Evolutionary conservation across 2,329 filamentous ascomycete species (phyloP), one percentile per base, ranked within the genome.

Genomic region (Penicillium sp.): DNA sequence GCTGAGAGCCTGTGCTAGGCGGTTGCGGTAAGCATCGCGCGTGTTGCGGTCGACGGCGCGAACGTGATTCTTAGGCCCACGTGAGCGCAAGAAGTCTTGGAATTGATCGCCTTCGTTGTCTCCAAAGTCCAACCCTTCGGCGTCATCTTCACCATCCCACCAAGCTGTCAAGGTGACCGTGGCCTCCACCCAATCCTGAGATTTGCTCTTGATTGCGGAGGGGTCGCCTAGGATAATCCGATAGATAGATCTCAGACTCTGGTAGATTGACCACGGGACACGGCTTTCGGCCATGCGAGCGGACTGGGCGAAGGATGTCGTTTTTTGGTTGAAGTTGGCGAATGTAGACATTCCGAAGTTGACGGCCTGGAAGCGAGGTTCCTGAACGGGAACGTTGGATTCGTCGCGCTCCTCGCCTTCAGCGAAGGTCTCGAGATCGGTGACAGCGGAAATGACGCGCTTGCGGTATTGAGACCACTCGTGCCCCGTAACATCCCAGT

Each of bases 131-230:
- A 64, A 1, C 77, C 75, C 13, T 79, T 77, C 38, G 16, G 9
- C 38, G 9, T 86, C 81, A 55, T 86, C 83, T n/a, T 84, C 83
- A 56, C 94, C 90, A 67, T 96, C 88, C 92, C 92, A 96, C 93
- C 93, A 97, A 5, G 89, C 87, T 31, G 92, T 87, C 46, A 97
- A 77, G 1, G 88, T 89, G 55, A 97, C 76, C 0, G 88, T 89
- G 0, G 91, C 92, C 76, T 97, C 93, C 48, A 93, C 86, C 93
- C 93, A 97, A 72, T 97, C 92, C 66, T 93, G 87, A 1, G 92
- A 85, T 42, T 86, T 84, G 44, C 86, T 83, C 56, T 95, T 78
- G 48, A 97, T 90, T 18, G 91, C 86, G 34, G 87, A 83, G 9
- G 85, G 81, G 59, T 88, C 84, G 34, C 93, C 92, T 4, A 94